These are phyloP conservation scores for Pseudonectria foliicola DNA, from an alignment of 2,329 filamentous ascomycete genomes.

Conservation along the genomic window DNA sequence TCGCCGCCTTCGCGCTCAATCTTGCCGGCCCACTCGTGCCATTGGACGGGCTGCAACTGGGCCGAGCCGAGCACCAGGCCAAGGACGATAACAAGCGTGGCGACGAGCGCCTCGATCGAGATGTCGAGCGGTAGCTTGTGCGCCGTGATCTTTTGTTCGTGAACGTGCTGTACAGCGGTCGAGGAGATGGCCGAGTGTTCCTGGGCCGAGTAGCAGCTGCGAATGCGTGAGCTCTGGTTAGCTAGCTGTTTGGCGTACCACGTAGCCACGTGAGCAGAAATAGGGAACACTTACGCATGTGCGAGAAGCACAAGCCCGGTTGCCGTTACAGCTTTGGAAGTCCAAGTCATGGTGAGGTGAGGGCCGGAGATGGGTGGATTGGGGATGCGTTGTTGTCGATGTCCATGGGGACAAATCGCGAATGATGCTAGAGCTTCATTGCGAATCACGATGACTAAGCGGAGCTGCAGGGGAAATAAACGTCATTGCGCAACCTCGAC, in stretches of 20 bases:
- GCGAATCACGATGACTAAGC: conserved; percentile 19
- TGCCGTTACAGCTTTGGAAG: conserved; percentile 63
- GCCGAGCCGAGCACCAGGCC: conserved; percentile 76
- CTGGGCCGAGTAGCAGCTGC: conserved; percentile 90
- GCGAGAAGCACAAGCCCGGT: conserved; percentile 72
- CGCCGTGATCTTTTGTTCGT: conserved; percentile 33
- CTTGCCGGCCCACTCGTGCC: conserved; percentile 75
- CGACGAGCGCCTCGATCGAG: conserved; percentile 73
- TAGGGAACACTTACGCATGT: conserved; percentile 63
- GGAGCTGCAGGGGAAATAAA: conserved; percentile 2
- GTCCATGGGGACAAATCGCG: conserved; percentile 16
- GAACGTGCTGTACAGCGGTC: conserved; percentile 37
- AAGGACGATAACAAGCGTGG: conserved; percentile 71
- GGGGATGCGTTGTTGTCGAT: conserved; percentile 4
- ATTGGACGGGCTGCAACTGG: conserved; percentile 75
- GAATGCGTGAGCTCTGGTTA: conserved; percentile 9
- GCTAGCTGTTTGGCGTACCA: conserved; percentile 1
- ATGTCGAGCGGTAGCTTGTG: conserved; percentile 74
- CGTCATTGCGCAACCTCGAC: conserved; percentile 2
- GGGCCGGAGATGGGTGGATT: conserved; percentile 1
- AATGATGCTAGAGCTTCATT: conserved; percentile 2
- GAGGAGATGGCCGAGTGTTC: conserved; percentile 76
- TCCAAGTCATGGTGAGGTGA: conserved; percentile 54
- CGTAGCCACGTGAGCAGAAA: conserved; percentile 1
- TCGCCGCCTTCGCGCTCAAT: conserved; percentile 68